Percentiles rank a stretch among this genome's conserved stretches.
Evolutionary conservation across 2,329 filamentous ascomycete genomes (phyloP).

Genomic region (Colletotrichum endophyticum): DNA sequence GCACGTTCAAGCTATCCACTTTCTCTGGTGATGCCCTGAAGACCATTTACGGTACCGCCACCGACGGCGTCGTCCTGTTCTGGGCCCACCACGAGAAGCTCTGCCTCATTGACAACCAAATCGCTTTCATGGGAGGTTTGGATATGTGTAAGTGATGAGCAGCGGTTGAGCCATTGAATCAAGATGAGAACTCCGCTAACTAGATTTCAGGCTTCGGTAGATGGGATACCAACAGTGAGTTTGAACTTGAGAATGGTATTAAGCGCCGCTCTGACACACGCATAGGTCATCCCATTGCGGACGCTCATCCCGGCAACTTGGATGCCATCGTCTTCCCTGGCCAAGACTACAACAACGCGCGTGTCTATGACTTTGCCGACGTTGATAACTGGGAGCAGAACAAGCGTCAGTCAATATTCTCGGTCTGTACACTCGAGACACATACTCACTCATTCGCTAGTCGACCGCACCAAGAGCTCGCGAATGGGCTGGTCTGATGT

Average conservation of each 20-base stretch:
- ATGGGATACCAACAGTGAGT: conserved; percentile 80
- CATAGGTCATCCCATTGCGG: conserved; percentile 75
- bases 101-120: conserved; percentile 77
- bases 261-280: conserved; percentile 13
- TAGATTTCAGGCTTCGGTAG: conserved; percentile 70
- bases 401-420: conserved; percentile 55
- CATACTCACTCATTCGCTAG: conserved; percentile 30
- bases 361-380: conserved; percentile 80
- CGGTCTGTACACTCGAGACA: neutral
- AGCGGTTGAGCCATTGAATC: neutral
- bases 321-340: conserved; percentile 82
- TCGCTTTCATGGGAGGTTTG: conserved; percentile 90
- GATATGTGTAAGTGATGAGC: conserved; percentile 67
- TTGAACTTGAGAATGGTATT: neutral
- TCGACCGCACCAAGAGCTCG: conserved; percentile 78
- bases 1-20: conserved; percentile 62
- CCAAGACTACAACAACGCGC: conserved; percentile 92
- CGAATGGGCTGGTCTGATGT: conserved; percentile 96
- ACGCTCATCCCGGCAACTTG: conserved; percentile 80
- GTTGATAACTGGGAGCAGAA: conserved; percentile 84
- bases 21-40: conserved; percentile 77
- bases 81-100: conserved; percentile 97
- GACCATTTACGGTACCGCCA: conserved; percentile 76
- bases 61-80: conserved; percentile 81
- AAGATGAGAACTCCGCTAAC: conserved; percentile 25